Base-by-base conservation (phyloP, 139 green algal genomes). In the Chlorella ohadii region DNA sequence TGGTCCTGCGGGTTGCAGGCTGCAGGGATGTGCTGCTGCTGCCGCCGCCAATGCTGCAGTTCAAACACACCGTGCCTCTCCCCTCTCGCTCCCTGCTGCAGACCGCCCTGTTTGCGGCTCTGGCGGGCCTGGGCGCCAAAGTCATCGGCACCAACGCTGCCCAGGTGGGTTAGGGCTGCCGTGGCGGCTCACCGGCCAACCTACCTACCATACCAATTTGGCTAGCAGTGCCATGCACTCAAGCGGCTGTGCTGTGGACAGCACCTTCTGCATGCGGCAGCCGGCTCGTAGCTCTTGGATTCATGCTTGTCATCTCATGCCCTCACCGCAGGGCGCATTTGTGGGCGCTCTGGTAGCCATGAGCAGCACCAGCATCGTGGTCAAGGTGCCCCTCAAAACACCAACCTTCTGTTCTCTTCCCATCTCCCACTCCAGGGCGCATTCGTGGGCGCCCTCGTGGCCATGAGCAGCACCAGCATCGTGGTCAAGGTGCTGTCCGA, bases 401-500 rank as follows among this genome's bases (percentile, higher is more conserved):
- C n/a, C n/a, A n/a, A n/a, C n/a, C n/a, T n/a, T n/a, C n/a, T n/a
- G n/a, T n/a, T n/a, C n/a, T n/a, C n/a, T n/a, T n/a, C n/a, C n/a
- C n/a, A n/a, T n/a, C n/a, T n/a, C n/a, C n/a, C n/a, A n/a, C n/a
- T n/a, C n/a, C n/a, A n/a, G n/a, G n/a, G n/a, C n/a, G n/a, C n/a
- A n/a, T n/a, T n/a, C n/a, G n/a, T n/a, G n/a, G n/a, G n/a, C n/a
- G n/a, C n/a, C 1, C 90, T 99, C 78, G 89, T 99, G 34, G 87
- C 86, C 47, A 97, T 97, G 94, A 95, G 90, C 23, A 93, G 87
- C 66, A 97, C 94, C 19, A 89, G 88, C 0, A 94, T 99, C 2
- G 96, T 99, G 39, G 88, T 98, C 65, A 99, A 99, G 87, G 98
- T 94, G 85, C 83, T 99, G 51, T 82, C 72, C 3, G 91, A 93